A percentile compares a stretch with the other conserved stretches of the same genome.
These are phyloP conservation scores for Juglanconis sp. DNA, from an alignment of 2,329 filamentous ascomycete species.

Conservation along the genomic window DNA sequence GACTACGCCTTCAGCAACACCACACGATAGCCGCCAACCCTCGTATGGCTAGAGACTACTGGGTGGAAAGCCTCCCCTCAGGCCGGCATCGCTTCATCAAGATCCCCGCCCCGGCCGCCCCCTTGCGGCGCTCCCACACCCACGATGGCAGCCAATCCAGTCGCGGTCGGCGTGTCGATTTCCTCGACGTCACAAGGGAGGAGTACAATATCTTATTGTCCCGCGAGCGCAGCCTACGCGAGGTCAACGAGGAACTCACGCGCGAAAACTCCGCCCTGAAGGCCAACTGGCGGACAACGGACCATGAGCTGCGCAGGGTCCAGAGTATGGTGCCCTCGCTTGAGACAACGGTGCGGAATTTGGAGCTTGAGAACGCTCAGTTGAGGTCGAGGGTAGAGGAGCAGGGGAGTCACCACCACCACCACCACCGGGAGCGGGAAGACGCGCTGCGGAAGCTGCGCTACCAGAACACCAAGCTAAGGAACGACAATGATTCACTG, in stretches of 20 bases:
- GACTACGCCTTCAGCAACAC: neutral
- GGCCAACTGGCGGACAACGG: slow-evolving; percentile 31
- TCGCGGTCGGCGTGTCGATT: slow-evolving; percentile 22
- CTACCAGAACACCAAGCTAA: slow-evolving; percentile 32
- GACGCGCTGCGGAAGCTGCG: slow-evolving; percentile 31
- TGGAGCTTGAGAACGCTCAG: slow-evolving; percentile 37
- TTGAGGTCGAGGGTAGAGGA: slow-evolving; percentile 37
- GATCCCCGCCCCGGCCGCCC: slow-evolving; percentile 3
- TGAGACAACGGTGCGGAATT: slow-evolving; percentile 33
- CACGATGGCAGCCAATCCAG: slow-evolving; percentile 14
- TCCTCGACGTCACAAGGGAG: slow-evolving; percentile 24
- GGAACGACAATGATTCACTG: slow-evolving; percentile 36
- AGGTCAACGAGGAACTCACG: slow-evolving; percentile 21
- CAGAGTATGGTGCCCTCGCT: slow-evolving; percentile 34
- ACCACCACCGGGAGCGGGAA: slow-evolving; percentile 27
- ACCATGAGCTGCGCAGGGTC: slow-evolving; percentile 34
- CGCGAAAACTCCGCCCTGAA: slow-evolving; percentile 32
- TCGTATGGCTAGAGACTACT: slow-evolving; percentile 19
- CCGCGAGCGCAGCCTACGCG: slow-evolving; percentile 19
- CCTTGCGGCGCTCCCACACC: slow-evolving; percentile 18
- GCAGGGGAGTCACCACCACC: slow-evolving; percentile 22
- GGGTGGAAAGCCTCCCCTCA: slow-evolving; percentile 8
- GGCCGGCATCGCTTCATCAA: slow-evolving; percentile 24
- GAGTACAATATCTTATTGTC: slow-evolving; percentile 22
- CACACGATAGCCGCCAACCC: neutral